Percentiles rank a stretch among this genome's conserved stretches.
phyloP scores from a whole-genome alignment of 495 filamentous ascomycete species.

The Thozetella sp. region DNA sequence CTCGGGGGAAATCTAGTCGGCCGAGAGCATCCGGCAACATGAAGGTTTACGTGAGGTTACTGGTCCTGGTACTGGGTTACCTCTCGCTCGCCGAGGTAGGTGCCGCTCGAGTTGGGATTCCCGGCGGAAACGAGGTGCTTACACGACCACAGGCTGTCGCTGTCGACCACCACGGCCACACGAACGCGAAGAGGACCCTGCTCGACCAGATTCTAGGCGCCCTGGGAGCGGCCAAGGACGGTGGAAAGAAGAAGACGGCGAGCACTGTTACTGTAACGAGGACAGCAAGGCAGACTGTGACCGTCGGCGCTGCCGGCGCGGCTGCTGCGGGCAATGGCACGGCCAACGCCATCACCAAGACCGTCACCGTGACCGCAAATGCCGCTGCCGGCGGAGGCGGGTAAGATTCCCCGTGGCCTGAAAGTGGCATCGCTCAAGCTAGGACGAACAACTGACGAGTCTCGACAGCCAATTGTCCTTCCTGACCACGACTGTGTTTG shows the following conservation, averaged over 20 bases:
- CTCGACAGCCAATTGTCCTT: constrained; percentile 33
- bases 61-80: constrained; percentile 33
- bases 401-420: no score
- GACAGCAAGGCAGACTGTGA: constrained; percentile 32
- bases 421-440: no score
- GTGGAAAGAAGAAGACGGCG: constrained; percentile 8
- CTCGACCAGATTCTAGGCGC: constrained; percentile 21
- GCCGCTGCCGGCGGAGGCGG: constrained; percentile 5
- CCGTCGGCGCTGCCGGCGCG: constrained; percentile 23
- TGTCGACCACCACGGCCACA: constrained; percentile 23
- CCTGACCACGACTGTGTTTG: constrained; percentile 36
- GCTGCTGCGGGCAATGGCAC: constrained; percentile 22
- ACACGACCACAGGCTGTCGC: constrained; percentile 31
- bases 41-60: constrained; percentile 28
- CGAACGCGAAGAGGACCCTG: constrained; percentile 12
- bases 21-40: constrained; percentile 30
- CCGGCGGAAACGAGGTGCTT: no score
- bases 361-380: constrained; percentile 28
- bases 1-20: constrained; percentile 10
- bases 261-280: constrained; percentile 35
- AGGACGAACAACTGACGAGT: no score
- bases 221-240: constrained; percentile 15
- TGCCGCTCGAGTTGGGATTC: not conserved
- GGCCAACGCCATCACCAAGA: constrained; percentile 24
- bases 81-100: constrained; percentile 42